phyloP scores from a whole-genome alignment of 441 rosid genomes.

The Adansonia rubrostipa region DNA sequence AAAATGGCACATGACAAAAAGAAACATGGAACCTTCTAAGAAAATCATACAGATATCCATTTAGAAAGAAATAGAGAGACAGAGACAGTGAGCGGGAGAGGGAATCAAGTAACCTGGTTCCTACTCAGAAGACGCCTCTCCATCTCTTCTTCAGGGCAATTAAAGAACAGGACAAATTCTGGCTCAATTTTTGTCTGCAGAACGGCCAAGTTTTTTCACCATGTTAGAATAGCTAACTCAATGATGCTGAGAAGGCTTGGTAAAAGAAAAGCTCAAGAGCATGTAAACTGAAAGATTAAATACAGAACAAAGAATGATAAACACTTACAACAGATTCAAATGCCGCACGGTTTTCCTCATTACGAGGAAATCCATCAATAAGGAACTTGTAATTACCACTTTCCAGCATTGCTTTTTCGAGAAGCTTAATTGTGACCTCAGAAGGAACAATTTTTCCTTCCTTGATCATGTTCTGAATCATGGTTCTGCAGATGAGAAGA shows the following conservation, averaged over 20 bases:
- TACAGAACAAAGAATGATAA: background rate
- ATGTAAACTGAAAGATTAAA: background rate
- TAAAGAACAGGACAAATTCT: constrained; percentile 70
- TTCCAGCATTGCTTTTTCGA: constrained; percentile 76
- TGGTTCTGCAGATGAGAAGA: constrained; percentile 54
- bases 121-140: constrained; percentile 73
- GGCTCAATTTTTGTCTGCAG: constrained; percentile 79
- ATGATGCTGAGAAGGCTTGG: background rate
- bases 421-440: constrained; percentile 87
- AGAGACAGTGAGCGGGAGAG: constrained; percentile 24
- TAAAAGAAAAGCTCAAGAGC: background rate
- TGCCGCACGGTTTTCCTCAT: constrained; percentile 87
- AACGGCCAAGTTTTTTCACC: constrained; percentile 26
- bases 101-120: constrained; percentile 66
- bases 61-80: background rate
- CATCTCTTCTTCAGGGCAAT: constrained; percentile 86
- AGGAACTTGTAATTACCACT: constrained; percentile 37
- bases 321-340: constrained; percentile 82
- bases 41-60: background rate
- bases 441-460: constrained; percentile 95
- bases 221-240: constrained; percentile 10
- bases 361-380: constrained; percentile 85
- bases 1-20: constrained; percentile 10
- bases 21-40: background rate
- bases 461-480: constrained; percentile 82